Evolutionary conservation across 2,329 filamentous ascomycete species (phyloP), one percentile per base, ranked within the genome.

Genomic region (Massarina eburnea): DNA sequence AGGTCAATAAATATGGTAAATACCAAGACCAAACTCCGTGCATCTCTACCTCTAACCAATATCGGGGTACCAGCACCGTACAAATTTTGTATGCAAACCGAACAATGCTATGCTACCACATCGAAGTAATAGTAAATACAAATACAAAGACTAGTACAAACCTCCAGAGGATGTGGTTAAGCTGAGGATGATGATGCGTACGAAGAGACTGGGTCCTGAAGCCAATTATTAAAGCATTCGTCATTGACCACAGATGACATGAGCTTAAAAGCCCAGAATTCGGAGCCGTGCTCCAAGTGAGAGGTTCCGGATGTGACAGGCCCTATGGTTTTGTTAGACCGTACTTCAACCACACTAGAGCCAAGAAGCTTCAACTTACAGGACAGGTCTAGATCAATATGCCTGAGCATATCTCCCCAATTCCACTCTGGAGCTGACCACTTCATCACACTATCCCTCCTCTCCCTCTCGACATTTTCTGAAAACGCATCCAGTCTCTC

Each of bases 361-460:
- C 15, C 19, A 40, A 30, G 14, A 33, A 37, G 34, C 8, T 5
- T 21, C 17, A n/a, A 55, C 58, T 51, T 48, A 61, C 58, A 61
- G 3, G 45, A 32, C 2, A 55, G 14, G 21, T 57, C 42, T 17
- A 58, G 14, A 7, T 57, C 36, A 5, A 52, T 34, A 17, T 47
- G 26, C 29, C 54, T 46, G 24, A 62, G 39, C 55, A 60, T 59
- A 24, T 57, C 47, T 48, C 50, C 56, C 58, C 58, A 62, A 37
- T 62, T 62, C 57, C 57, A 62, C 37, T 60, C 58, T 6, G 57
- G 53, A 15, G 57, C 58, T 14, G 34, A 47, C 22, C 30, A 43
- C 9, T 29, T 26, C 41, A 51, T 6, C 15, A 39, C 19, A 18
- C 10, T 44, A 12, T 44, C 35, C 14, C 24, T 22, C 27, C 36